Base-by-base conservation (phyloP, 2,329 filamentous ascomycete species). In the Xylariaceae sp. region DNA sequence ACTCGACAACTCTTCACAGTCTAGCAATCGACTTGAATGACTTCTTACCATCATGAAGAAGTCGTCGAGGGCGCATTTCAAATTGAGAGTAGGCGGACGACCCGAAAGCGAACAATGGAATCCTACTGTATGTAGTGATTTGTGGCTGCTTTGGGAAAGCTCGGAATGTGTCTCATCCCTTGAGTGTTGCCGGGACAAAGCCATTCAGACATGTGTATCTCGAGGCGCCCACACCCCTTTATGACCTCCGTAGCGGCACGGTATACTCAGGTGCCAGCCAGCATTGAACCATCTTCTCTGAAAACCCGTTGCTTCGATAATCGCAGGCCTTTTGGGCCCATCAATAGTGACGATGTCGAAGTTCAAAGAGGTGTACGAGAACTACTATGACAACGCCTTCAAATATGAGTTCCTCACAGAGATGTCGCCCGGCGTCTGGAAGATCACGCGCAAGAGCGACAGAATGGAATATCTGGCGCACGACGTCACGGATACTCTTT, bases 351-450 rank as follows among this genome's bases (percentile, higher is more conserved):
- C n/a, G n/a, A 57, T 57, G 55, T 42, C 44, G 32, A 17, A n/a
- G 32, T 58, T 56, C 47, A 36, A 38, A 38, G 36, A 45, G 10
- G 47, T 45, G 17, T 61, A 55, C 30, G 39, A 45, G 31, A 43
- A 52, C 9, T 45, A 49, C 42, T 30, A 48, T 17, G 32, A 42
- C 2, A 49, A 42, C 14, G 44, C 33, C 19, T 18, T 54, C 11
- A 44, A 56, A 18, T 67, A 66, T 53, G 63, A 67, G 14, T 61
- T 67, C 46, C 42, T 57, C 35, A 53, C 54, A 11, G 60, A 67
- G 51, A 18, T 62, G 14, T 39, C 52, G 12, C 61, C 62, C 10
- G 51, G 54, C 2, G 49, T 64, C 44, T 67, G 62, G 62, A 64
- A 58, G 45, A 47, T 66, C 46, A 52, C 47, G 22, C 58, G 57